phyloP scores from a whole-genome alignment of 495 filamentous ascomycete genomes.

The Penicillium atrosanguineum region DNA sequence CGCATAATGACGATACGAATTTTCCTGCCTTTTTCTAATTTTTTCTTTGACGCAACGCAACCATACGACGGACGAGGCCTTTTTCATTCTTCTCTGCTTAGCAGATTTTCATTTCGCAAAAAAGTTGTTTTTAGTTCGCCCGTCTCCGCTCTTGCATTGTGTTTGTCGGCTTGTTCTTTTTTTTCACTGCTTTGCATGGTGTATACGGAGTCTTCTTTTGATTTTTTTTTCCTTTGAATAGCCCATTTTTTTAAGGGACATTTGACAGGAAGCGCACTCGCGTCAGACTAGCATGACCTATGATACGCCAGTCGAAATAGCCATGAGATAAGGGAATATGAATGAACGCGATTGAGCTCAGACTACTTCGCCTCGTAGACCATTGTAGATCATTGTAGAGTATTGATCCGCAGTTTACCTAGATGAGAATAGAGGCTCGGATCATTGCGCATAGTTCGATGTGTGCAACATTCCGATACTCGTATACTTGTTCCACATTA shows the following conservation, averaged over 20 bases:
- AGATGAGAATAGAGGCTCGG: neutral
- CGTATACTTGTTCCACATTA: neutral
- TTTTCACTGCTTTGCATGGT: constrained; percentile 26
- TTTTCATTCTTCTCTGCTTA: constrained; percentile 27
- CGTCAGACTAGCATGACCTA: constrained; percentile 9
- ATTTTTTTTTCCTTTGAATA: constrained; percentile 3
- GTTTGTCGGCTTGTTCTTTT: constrained; percentile 15
- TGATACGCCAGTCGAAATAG: constrained; percentile 4
- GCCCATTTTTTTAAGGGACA: neutral
- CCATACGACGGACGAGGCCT: constrained; percentile 19
- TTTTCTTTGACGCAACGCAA: neutral
- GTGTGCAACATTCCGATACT: neutral
- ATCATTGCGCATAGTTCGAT: neutral
- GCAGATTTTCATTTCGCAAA: constrained; percentile 19
- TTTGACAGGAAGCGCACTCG: constrained; percentile 5
- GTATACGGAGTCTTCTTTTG: constrained; percentile 19
- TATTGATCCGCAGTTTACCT: neutral
- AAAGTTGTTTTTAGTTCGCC: constrained; percentile 26
- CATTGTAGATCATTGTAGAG: neutral
- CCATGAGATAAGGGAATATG: constrained; percentile 11
- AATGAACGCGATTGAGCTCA: constrained; percentile 18
- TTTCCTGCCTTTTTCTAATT: neutral
- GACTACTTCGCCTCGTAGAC: neutral
- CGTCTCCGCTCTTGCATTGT: constrained; percentile 27
- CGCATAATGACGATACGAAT: constrained; percentile 28